Base-by-base conservation (phyloP, 2,329 filamentous ascomycete genomes). In the Colletotrichum sp. region DNA sequence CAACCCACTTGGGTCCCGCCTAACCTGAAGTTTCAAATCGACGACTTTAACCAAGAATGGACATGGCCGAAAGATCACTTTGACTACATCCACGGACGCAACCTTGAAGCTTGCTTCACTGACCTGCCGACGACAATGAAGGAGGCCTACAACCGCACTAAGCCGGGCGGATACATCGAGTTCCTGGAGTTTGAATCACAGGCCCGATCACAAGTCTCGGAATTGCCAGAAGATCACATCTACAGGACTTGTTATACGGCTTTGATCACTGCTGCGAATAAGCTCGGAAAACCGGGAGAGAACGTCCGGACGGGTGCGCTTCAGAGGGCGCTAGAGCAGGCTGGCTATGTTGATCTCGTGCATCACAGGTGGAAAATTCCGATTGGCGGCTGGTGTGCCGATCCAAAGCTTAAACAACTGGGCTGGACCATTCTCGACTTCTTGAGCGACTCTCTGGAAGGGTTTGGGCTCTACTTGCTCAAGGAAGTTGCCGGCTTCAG, bases 41-140 rank as follows among this genome's bases (percentile, higher is more conserved):
- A 83, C 67, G 85, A 83, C 77, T 82, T 72, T 74, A 81, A 74
- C 55, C 79, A 73, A 55, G 80, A 82, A 7, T 92, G 91, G 91
- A 84, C 90, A 5, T 75, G 61, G 68, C 61, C 52, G 2, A 2
- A 10, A 8, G 26, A 67, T 68, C 82, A 87, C 59, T 90, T 91
- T 79, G 91, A 93, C 82, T 91, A 89, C 78, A 88, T 94, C 70
- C 92, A 93, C 80, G 89, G 89, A 10, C 88, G 90, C 15, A 83
- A 92, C 78, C 87, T 94, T 82, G 86, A 87, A 4, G 92, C 92
- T 21, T 87, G 88, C 61, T 89, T 93, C 77, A 82, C 85, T 3
- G 88, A 92, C 77, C 93, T 92, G 84, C 84, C 86, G 13, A 83
- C 87, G 18, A 83, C 93, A 9, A 88, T 93, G 76, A 82, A 82